Base-by-base conservation (phyloP, 2,329 filamentous ascomycete genomes). In the Xenosphaeropsis pyriputrescens region DNA sequence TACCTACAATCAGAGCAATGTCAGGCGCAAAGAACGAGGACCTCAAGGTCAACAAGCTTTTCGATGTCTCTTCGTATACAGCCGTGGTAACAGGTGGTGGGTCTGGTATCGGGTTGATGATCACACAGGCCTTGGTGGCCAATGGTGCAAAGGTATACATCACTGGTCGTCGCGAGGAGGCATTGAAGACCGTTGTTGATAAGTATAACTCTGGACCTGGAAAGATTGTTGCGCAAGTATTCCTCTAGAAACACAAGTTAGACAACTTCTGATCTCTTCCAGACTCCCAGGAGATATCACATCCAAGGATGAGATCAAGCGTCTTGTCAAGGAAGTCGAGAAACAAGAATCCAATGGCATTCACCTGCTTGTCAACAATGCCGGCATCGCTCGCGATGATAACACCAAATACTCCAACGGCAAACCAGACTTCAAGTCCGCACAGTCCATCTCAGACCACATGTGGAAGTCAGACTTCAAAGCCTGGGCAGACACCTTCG, bases 401-500 rank as follows among this genome's bases (percentile, higher is more conserved):
- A 57, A 59, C 36, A 72, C 67, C 2, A 63, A 62, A 37, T 69
- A 63, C 47, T 64, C 60, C 35, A 52, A 55, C 13, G 57, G 62
- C n/a, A 53, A 64, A 41, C 67, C 67, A 3, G 61, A 72, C 39
- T 60, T 63, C 52, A 59, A 52, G 45, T 47, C 39, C 29, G 54
- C 68, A 0, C 49, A 66, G 45, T 57, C 65, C 16, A 62, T 72
- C 39, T 63, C 63, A 3, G 54, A 69, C 34, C 64, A 70, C 45
- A 64, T 72, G 43, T 56, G 67, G 44, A 60, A 62, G 41, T 63
- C 61, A 6, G 57, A 60, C 32, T 61, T 63, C 3, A 50, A 63
- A 32, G 71, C 78, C 46, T 89, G 82, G 84, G 68, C 68, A 12
- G 55, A 68, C 29, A 71, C 73, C 0, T 88, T 79, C 62, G 70